Base-by-base conservation (phyloP, 176 grass and related monocot genomes). In the Leersia perrieri region DNA sequence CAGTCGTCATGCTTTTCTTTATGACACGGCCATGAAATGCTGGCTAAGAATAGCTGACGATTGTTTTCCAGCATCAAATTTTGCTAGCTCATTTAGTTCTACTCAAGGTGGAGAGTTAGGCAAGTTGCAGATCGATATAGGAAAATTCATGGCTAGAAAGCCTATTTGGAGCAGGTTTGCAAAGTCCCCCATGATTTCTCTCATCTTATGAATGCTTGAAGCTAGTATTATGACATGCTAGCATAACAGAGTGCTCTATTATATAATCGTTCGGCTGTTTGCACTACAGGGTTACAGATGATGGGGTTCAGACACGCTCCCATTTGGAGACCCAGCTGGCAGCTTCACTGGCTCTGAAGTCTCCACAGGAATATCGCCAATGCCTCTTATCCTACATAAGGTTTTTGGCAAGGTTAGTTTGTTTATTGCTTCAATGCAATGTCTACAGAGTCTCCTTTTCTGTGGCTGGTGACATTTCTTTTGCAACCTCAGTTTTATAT, bases 261-360 rank as follows among this genome's bases (percentile, higher is more conserved):
- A 2, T 66, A 4, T 78, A 65, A 60, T 70, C 1, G 27, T 85
- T 39, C 75, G 31, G 11, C 25, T 70, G 31, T 42, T 70, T 55
- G 16, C 73, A 28, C 76, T 38, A 73, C 79, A 86, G 86, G 74
- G 90, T 92, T 82, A 89, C 84, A 8, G 96, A 93, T 84, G 96
- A 95, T 82, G 90, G 83, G 49, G 85, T 89, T 57, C 92, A 99
- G 73, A 99, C 96, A 29, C 86, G 96, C 1, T 92, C 88, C 35
- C 96, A 99, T 84, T 87, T 99, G 61, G 96, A 99, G 78, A 91
- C 90, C 60, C 96, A 99, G 76, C 80, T 99, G 51, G 92, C 92
- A 66, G 89, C 96, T 47, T 82, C 92, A 20, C 67, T 99, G 63
- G 86, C 88, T 83, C 85, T 99, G 32, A 89, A 95, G 72, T 99